phyloP scores from a whole-genome alignment of 208 protist species.

The Trypanosoma melophagium region DNA sequence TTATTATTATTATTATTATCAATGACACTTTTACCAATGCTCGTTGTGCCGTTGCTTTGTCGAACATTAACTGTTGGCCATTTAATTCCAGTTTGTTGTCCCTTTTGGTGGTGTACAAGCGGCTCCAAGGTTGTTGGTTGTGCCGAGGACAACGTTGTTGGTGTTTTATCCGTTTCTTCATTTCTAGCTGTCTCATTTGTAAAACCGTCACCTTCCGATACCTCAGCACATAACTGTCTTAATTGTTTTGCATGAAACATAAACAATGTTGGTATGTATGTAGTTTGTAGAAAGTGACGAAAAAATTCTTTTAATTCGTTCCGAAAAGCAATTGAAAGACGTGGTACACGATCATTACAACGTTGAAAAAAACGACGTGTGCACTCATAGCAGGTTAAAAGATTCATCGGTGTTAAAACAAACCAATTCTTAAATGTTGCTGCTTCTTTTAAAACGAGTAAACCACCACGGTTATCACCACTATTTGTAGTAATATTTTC shows the following conservation, averaged over 20 bases:
- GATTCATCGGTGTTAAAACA: slow-evolving; percentile 84
- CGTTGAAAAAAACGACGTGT: slow-evolving; percentile 60
- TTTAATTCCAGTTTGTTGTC: slow-evolving; percentile 17
- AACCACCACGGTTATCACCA: background rate
- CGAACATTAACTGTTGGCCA: slow-evolving; percentile 64
- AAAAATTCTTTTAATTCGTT: slow-evolving; percentile 77
- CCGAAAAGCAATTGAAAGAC: slow-evolving; percentile 31
- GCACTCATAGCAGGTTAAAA: slow-evolving; percentile 80
- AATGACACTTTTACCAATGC: no score
- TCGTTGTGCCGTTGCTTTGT: background rate
- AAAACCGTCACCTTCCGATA: slow-evolving; percentile 33
- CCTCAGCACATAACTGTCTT: slow-evolving; percentile 48
- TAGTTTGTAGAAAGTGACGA: slow-evolving; percentile 55
- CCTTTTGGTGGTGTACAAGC: slow-evolving; percentile 12
- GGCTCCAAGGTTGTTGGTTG: background rate
- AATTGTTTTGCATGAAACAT: slow-evolving; percentile 74
- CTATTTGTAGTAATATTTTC: background rate
- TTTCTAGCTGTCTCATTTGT: slow-evolving; percentile 10
- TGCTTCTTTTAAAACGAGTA: slow-evolving; percentile 40
- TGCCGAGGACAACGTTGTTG: background rate
- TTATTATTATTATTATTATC: no score
- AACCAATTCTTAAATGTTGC: slow-evolving; percentile 75
- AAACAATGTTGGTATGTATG: slow-evolving; percentile 67
- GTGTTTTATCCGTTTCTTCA: background rate
- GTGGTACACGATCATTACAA: slow-evolving; percentile 54